A percentile compares a stretch with the other conserved stretches of the same genome.
phyloP scores from a whole-genome alignment of 2,329 filamentous ascomycete genomes.

The Colletotrichum camelliae region DNA sequence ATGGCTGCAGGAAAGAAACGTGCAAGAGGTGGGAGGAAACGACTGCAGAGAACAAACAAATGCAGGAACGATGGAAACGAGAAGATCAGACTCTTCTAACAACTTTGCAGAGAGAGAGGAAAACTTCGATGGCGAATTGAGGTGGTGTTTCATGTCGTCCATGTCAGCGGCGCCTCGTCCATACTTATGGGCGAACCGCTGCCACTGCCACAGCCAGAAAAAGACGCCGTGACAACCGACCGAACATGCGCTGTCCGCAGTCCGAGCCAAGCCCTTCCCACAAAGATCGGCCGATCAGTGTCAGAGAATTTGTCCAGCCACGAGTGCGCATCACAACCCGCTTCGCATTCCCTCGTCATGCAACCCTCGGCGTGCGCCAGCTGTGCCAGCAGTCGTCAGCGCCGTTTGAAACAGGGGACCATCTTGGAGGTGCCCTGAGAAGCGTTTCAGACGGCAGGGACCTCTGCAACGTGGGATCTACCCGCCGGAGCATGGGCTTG shows the following conservation, averaged over 20 bases:
- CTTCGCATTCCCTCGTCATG: neutral
- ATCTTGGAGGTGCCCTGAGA: constrained; percentile 4
- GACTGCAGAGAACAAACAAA: neutral
- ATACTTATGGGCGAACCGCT: constrained; percentile 17
- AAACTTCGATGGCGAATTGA: neutral
- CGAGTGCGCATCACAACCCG: neutral
- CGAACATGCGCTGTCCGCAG: constrained; percentile 9
- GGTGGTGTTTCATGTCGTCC: constrained; percentile 4
- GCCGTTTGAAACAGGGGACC: constrained; percentile 17
- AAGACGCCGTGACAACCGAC: neutral
- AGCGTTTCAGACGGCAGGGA: constrained; percentile 15
- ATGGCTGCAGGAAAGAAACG: neutral
- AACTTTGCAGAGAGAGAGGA: neutral
- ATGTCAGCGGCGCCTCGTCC: neutral
- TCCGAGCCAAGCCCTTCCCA: constrained; percentile 8
- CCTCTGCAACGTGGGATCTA: neutral
- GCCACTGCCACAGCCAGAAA: neutral
- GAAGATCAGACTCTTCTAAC: neutral
- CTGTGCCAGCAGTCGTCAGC: neutral
- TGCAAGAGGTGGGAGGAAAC: neutral
- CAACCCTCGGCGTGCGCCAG: constrained; percentile 5
- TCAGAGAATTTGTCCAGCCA: neutral
- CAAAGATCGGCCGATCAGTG: constrained; percentile 8
- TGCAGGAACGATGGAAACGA: neutral
- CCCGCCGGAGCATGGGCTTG: neutral